Conservation (phyloP, 345 rosid genomes). For the Eucalyptus erythrocorys region DNA sequence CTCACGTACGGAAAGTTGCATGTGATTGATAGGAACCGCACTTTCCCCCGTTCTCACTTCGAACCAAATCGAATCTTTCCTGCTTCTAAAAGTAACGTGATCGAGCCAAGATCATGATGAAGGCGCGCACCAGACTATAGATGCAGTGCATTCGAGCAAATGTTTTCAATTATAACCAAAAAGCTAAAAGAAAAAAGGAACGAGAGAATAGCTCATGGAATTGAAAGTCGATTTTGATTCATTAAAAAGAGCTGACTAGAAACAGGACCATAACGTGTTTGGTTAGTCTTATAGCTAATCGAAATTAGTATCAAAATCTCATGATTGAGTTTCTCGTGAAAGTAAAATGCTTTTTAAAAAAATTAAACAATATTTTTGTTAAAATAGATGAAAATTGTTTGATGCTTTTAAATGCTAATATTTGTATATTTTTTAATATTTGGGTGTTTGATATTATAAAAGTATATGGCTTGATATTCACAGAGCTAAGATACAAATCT, state of each 20-base stretch:
- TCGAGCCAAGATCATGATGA: not conserved
- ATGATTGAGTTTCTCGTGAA: not conserved
- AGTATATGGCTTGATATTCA: not conserved
- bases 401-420: not conserved
- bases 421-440: not conserved
- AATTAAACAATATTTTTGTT: no score
- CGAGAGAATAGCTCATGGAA: not conserved
- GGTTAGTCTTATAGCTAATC: not conserved
- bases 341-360: not conserved
- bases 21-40: not conserved
- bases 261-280: not conserved
- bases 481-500: not conserved
- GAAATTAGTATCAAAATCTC: not conserved
- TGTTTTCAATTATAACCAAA: not conserved
- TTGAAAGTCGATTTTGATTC: rapidly evolving
- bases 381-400: not conserved
- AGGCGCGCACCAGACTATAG: not conserved
- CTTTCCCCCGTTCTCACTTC: not conserved
- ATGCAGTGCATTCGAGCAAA: not conserved
- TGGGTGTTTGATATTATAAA: not conserved
- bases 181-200: not conserved
- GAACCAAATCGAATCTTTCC: not conserved
- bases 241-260: not conserved
- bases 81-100: not conserved
- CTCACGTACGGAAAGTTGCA: not conserved